Conservation (phyloP, 192 early-diverging fungal species). For the Phlyctochytrium arcticum region DNA sequence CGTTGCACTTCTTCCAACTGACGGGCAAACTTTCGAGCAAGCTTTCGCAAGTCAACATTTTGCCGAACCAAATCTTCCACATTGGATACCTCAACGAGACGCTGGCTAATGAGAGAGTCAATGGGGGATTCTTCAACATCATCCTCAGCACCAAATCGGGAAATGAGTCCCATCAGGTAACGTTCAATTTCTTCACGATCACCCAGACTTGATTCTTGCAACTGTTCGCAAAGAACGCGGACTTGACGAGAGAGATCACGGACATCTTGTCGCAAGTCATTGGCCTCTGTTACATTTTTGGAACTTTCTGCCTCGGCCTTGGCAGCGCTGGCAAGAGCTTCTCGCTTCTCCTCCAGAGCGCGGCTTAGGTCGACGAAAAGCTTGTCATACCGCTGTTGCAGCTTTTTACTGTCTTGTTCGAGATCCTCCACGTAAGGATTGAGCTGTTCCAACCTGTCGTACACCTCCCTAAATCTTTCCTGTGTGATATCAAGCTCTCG, state of each 20-base stretch:
- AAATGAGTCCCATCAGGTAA: slow-evolving; percentile 5
- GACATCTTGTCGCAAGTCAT: slow-evolving; percentile 5
- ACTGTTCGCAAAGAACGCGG: slow-evolving; percentile 20
- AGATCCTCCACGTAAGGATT: slow-evolving; percentile 11
- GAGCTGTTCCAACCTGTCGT: not conserved
- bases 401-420: slow-evolving; percentile 15
- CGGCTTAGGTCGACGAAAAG: slow-evolving; percentile 8
- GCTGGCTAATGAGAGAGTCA: slow-evolving; percentile 17
- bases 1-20: slow-evolving; percentile 55
- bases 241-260: slow-evolving; percentile 26
- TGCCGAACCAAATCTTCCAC: slow-evolving; percentile 52
- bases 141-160: slow-evolving; percentile 20
- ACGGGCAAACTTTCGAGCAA: slow-evolving; percentile 51
- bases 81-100: slow-evolving; percentile 1
- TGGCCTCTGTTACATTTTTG: not conserved
- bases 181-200: slow-evolving; percentile 3
- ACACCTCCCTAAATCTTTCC: slow-evolving; percentile 6
- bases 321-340: not conserved
- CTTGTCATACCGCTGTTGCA: slow-evolving; percentile 11
- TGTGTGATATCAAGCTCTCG: slow-evolving; percentile 17
- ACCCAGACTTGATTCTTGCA: slow-evolving; percentile 2
- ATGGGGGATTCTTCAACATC: slow-evolving; percentile 40
- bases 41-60: slow-evolving; percentile 57
- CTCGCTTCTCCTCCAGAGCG: slow-evolving; percentile 4
- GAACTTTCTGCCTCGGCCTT: not conserved